These are phyloP conservation scores for Croton setiger DNA, from an alignment of 441 rosid genomes.

Conservation along the genomic window DNA sequence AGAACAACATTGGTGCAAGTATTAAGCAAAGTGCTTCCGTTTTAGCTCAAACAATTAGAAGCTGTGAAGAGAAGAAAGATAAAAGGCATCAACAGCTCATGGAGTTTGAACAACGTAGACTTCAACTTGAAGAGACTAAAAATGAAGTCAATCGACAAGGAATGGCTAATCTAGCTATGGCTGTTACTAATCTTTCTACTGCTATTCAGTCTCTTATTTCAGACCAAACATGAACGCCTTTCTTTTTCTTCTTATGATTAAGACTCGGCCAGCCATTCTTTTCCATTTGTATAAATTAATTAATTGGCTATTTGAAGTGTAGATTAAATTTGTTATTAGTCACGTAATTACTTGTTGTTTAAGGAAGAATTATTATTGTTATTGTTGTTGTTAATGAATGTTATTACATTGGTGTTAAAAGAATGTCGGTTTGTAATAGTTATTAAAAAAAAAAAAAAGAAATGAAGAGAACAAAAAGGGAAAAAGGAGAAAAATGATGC, in stretches of 20 bases:
- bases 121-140: slow-evolving; percentile 30
- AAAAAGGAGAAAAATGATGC: too few relatives aligned
- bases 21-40: slow-evolving; percentile 30
- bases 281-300: neutral
- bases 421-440: too few relatives aligned
- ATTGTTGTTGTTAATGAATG: neutral
- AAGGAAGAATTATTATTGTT: neutral
- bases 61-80: slow-evolving; percentile 35
- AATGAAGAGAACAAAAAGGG: too few relatives aligned
- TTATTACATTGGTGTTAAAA: too few relatives aligned
- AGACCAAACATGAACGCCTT: slow-evolving; percentile 18
- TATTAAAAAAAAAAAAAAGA: too few relatives aligned
- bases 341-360: neutral
- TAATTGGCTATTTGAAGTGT: neutral
- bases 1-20: slow-evolving; percentile 24
- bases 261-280: neutral
- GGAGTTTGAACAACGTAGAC: slow-evolving; percentile 34
- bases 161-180: slow-evolving; percentile 23
- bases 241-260: neutral
- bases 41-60: slow-evolving; percentile 27
- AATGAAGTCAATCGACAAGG: slow-evolving; percentile 31
- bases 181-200: slow-evolving; percentile 35
- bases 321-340: neutral
- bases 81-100: slow-evolving; percentile 33
- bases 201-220: slow-evolving; percentile 37